Evolutionary conservation across 2,329 filamentous ascomycete species (phyloP).

Genomic region (Alternaria ventricosa): DNA sequence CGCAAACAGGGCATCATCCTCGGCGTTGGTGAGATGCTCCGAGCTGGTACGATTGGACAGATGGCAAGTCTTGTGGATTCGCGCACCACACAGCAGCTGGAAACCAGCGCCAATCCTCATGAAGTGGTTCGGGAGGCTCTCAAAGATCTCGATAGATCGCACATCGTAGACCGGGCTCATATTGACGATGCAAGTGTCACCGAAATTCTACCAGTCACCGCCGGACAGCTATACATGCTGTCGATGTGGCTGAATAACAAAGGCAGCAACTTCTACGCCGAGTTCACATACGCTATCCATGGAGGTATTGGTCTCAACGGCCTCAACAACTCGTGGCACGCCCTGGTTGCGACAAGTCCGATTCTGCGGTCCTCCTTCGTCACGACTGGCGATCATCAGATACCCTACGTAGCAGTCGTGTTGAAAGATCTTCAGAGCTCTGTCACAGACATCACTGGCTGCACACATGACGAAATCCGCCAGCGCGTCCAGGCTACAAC

Average conservation of each 20-base stretch:
- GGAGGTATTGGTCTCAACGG: slow-evolving; percentile 46
- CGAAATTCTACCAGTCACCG: slow-evolving; percentile 69
- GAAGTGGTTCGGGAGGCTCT: slow-evolving; percentile 34
- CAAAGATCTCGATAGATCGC: slow-evolving; percentile 46
- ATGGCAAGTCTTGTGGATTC: slow-evolving; percentile 60
- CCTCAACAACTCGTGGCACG: slow-evolving; percentile 67
- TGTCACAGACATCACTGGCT: slow-evolving; percentile 36
- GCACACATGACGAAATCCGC: slow-evolving; percentile 13
- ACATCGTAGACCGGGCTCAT: slow-evolving; percentile 50
- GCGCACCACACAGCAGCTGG: slow-evolving; percentile 1
- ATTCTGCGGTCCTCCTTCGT: slow-evolving; percentile 75
- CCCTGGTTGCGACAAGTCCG: slow-evolving; percentile 61
- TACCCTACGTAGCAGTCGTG: slow-evolving; percentile 70
- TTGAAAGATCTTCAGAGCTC: slow-evolving; percentile 50
- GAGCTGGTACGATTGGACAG: slow-evolving; percentile 66
- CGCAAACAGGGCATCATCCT: slow-evolving; percentile 68
- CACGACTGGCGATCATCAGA: slow-evolving; percentile 53
- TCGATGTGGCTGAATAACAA: slow-evolving; percentile 73
- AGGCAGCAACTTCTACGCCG: slow-evolving; percentile 74
- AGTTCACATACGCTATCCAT: slow-evolving; percentile 67
- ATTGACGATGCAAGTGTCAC: slow-evolving; percentile 60
- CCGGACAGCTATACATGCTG: slow-evolving; percentile 84
- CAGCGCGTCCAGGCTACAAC: background rate
- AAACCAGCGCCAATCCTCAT: slow-evolving; percentile 1
- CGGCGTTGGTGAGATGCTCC: slow-evolving; percentile 74